Percentiles rank a stretch among this genome's conserved stretches.
These are phyloP conservation scores for Xylariaceae sp. DNA, from an alignment of 2,329 filamentous ascomycete species.

Conservation along the genomic window DNA sequence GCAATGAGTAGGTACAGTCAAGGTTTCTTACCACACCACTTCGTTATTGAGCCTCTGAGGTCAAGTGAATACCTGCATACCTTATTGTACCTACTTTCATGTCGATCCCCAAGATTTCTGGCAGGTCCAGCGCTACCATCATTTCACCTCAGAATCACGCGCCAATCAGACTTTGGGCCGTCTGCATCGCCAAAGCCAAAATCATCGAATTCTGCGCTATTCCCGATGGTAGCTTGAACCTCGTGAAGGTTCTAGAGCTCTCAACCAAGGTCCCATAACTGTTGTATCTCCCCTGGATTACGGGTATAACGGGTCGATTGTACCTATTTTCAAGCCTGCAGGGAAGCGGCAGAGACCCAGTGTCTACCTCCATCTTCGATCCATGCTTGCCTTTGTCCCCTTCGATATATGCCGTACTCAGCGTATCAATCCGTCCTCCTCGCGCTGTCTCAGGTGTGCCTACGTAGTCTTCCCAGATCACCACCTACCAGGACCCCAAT, in stretches of 20 bases:
- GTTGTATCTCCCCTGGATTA: background rate
- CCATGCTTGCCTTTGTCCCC: background rate
- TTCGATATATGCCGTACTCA: background rate
- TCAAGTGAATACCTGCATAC: conserved; percentile 5
- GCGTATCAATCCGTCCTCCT: background rate
- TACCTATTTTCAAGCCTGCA: no score
- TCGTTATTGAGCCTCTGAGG: conserved; percentile 4
- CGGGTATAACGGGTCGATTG: no score
- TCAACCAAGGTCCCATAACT: background rate
- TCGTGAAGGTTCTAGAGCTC: conserved; percentile 3
- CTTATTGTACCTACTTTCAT: no score
- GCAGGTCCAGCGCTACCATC: background rate
- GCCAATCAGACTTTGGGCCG: conserved; percentile 15
- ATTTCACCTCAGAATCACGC: conserved; percentile 1
- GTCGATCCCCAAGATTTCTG: no score
- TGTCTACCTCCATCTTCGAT: no score
- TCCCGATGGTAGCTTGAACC: conserved; percentile 9
- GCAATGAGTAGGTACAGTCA: no score
- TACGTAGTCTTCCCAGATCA: background rate
- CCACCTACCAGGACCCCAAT: no score
- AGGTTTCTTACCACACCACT: background rate
- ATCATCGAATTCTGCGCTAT: conserved; percentile 2
- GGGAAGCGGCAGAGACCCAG: no score
- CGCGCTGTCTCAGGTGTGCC: background rate
- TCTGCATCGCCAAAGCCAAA: conserved; percentile 12